These are phyloP conservation scores for Sindora glabra DNA, from an alignment of 306 rosid genomes.

Conservation along the genomic window DNA sequence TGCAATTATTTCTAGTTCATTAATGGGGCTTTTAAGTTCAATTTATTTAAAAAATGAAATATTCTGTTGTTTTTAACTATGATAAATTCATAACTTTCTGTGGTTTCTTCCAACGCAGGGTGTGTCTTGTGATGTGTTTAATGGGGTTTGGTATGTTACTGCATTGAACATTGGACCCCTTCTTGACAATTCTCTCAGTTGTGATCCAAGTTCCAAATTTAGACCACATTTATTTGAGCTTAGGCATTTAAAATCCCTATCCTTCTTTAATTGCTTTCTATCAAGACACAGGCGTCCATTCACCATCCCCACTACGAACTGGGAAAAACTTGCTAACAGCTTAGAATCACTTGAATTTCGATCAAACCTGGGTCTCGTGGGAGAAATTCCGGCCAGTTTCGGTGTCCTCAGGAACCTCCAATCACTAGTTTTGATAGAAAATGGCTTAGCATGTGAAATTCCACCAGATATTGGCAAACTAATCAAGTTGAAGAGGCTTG, in stretches of 20 bases:
- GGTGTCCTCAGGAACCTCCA: slow-evolving; percentile 59
- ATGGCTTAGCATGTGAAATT: slow-evolving; percentile 53
- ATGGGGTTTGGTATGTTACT: slow-evolving; percentile 85
- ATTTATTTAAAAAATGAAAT: no score
- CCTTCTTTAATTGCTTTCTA: slow-evolving; percentile 68
- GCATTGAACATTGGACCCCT: slow-evolving; percentile 64
- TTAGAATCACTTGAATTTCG: slow-evolving; percentile 75
- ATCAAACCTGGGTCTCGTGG: slow-evolving; percentile 60
- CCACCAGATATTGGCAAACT: slow-evolving; percentile 54
- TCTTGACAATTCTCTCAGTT: slow-evolving; percentile 73
- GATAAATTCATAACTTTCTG: neutral
- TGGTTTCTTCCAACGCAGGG: slow-evolving; percentile 51
- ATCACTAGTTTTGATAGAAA: slow-evolving; percentile 60
- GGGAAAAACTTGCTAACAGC: slow-evolving; percentile 59
- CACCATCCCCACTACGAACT: slow-evolving; percentile 43
- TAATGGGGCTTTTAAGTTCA: neutral
- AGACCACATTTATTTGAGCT: slow-evolving; percentile 52
- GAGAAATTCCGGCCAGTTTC: slow-evolving; percentile 47
- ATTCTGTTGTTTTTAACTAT: no score
- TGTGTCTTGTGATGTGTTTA: slow-evolving; percentile 72
- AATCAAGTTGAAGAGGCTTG: slow-evolving; percentile 49
- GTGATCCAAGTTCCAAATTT: slow-evolving; percentile 45
- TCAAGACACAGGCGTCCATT: slow-evolving; percentile 34
- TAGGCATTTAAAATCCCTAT: slow-evolving; percentile 51
- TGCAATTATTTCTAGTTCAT: neutral